Percentiles rank a stretch among this genome's conserved stretches.
phyloP scores from a whole-genome alignment of 345 rosid species.

The Angophora floribunda region DNA sequence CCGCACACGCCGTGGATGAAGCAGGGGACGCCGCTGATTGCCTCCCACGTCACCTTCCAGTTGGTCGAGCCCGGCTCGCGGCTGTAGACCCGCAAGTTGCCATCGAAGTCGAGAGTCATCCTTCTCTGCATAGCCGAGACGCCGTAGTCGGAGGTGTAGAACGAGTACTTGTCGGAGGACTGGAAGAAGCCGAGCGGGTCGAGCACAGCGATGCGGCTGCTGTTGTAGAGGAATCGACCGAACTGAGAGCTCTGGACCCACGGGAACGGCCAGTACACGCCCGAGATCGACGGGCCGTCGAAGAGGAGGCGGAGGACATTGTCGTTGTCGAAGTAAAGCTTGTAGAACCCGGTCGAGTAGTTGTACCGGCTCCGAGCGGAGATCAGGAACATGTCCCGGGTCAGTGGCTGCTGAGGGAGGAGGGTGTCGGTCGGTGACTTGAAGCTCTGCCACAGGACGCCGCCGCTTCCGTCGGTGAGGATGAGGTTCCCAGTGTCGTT shows the following conservation, averaged over 20 bases:
- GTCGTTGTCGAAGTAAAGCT: constrained; percentile 7
- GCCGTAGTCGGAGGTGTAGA: constrained; percentile 16
- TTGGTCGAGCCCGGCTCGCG: not conserved
- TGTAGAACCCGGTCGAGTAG: constrained; percentile 14
- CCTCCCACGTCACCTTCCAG: constrained; percentile 25
- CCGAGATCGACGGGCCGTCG: constrained; percentile 6
- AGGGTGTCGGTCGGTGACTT: constrained; percentile 29
- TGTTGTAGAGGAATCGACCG: constrained; percentile 9
- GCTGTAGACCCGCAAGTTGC: constrained; percentile 24
- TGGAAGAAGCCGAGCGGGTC: constrained; percentile 10
- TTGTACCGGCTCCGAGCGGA: constrained; percentile 17
- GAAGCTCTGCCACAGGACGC: constrained; percentile 21
- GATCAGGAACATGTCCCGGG: constrained; percentile 5
- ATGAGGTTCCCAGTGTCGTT: constrained; percentile 15
- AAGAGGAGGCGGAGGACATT: constrained; percentile 12
- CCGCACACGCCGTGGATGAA: constrained; percentile 23
- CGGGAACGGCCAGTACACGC: constrained; percentile 17
- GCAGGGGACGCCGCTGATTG: not conserved
- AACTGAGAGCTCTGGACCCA: not conserved
- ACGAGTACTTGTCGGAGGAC: constrained; percentile 7
- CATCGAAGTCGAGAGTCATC: constrained; percentile 27
- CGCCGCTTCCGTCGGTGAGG: not conserved
- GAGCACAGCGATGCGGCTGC: constrained; percentile 8
- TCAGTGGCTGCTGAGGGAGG: constrained; percentile 24
- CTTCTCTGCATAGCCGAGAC: not conserved